Conservation (phyloP, 768 basidiomycete species). For the Leucocoprinus leucothites region DNA sequence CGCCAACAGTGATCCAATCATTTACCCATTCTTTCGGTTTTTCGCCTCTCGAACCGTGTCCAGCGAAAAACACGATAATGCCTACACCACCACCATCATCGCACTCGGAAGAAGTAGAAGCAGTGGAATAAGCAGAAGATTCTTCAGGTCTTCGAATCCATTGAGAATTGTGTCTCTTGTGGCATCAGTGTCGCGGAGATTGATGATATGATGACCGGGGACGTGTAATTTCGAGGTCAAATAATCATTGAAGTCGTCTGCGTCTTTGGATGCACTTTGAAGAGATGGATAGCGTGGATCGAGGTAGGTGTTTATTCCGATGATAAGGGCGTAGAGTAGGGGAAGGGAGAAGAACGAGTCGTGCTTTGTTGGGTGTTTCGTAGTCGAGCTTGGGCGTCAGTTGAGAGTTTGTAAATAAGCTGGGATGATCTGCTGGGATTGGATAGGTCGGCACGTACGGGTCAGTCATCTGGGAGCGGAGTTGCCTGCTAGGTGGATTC, state of each 20-base stretch:
- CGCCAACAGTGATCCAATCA: conserved; percentile 23
- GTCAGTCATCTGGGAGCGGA: background rate
- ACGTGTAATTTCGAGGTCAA: conserved; percentile 27
- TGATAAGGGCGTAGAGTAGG: conserved; percentile 36
- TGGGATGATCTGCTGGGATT: too few relatives aligned
- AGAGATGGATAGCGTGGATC: conserved; percentile 23
- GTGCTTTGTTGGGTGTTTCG: too few relatives aligned
- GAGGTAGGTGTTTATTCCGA: conserved; percentile 40
- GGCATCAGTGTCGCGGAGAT: conserved; percentile 34
- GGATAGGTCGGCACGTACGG: too few relatives aligned
- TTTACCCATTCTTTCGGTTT: conserved; percentile 28
- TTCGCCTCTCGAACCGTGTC: conserved; percentile 36
- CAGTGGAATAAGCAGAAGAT: conserved; percentile 14
- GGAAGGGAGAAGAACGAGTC: conserved; percentile 5
- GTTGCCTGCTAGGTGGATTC: too few relatives aligned
- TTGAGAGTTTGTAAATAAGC: too few relatives aligned
- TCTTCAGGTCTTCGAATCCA: conserved; percentile 23
- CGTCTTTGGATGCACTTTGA: conserved; percentile 35
- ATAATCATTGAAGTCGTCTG: conserved; percentile 33
- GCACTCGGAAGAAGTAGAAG: background rate
- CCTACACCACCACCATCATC: conserved; percentile 23
- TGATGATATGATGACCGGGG: conserved; percentile 29
- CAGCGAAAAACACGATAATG: conserved; percentile 42
- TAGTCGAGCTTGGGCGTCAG: background rate
- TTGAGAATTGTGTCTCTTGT: conserved; percentile 32